Evolutionary conservation across 805 yeast species (phyloP), one percentile per base, ranked within the genome.

Genomic region (Hanseniaspora lindneri): DNA sequence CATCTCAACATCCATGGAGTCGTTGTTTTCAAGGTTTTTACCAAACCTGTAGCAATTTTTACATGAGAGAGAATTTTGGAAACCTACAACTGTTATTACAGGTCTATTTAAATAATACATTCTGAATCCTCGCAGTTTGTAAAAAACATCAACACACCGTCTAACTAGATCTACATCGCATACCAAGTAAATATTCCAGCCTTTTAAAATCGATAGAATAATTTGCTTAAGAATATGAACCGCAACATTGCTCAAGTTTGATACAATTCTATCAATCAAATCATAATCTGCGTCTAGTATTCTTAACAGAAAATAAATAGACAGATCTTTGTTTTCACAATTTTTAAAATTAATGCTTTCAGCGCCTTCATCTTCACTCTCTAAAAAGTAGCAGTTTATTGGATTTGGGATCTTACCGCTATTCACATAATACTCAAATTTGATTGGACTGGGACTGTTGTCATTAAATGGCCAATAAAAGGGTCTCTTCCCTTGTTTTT

Each of bases 71-170:
- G 39, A 17, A 9, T 41, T 37, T 16, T 46, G 49, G 20, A 32
- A 17, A 3, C 35, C 39, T 14, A 23, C 14, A 3, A 39, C 32
- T 4, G 33, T 39, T 3, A 46, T 36, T 2, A 46, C 5, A 9
- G 49, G 49, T 24, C 49, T 36, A 24, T 46, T 46, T n/a, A 46
- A 17, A 23, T 46, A 46, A 17, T 46, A 46, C n/a, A 29, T 21
- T 11, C 9, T 30, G 14, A 39, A 46, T 3, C 43, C 43, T 4
- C 39, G 39, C 2, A 28, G 36, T 23, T 39, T 30, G n/a, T 37
- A 39, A 25, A 39, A 39, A 4, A 39, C 25, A 13, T 37, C 29
- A 1, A 32, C 37, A 20, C 43, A 39, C 19, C 43, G 37, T 24
- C 28, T 16, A 16, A 46, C 32, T 16, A 46, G 39, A 3, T 39